phyloP scores from a whole-genome alignment of 2,329 filamentous ascomycete species.

The Cordyceps javanica region DNA sequence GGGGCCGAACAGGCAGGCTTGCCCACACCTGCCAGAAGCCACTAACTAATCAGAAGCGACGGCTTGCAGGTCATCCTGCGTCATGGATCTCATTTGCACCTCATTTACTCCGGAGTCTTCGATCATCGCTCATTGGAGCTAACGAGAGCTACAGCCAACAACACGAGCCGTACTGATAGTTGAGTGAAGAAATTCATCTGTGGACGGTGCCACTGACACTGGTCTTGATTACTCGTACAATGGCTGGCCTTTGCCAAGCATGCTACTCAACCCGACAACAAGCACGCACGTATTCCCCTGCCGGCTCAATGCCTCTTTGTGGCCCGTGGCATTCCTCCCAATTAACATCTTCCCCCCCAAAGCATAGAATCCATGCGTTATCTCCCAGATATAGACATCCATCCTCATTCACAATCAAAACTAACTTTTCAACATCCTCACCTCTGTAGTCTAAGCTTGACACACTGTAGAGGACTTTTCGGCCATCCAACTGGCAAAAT shows the following conservation, averaged over 20 bases:
- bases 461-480: conserved; percentile 1
- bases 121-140: not conserved
- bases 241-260: not conserved
- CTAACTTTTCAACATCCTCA: not conserved
- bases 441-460: conserved; percentile 10
- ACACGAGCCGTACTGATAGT: too few relatives aligned
- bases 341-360: not conserved
- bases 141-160: not conserved
- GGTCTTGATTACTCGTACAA: not conserved
- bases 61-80: conserved; percentile 4
- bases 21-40: not conserved
- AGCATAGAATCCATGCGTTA: not conserved
- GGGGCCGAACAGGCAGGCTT: not conserved
- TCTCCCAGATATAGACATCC: not conserved
- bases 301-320: not conserved
- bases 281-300: not conserved
- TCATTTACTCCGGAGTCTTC: not conserved
- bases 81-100: conserved; percentile 9
- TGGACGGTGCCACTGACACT: not conserved
- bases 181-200: not conserved
- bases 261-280: not conserved
- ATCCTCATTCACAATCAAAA: not conserved
- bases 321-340: not conserved
- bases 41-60: not conserved
- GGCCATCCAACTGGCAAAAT: conserved; percentile 7